phyloP scores from a whole-genome alignment of 2,329 filamentous ascomycete species.

The Arthrobotrys sphaeroides region DNA sequence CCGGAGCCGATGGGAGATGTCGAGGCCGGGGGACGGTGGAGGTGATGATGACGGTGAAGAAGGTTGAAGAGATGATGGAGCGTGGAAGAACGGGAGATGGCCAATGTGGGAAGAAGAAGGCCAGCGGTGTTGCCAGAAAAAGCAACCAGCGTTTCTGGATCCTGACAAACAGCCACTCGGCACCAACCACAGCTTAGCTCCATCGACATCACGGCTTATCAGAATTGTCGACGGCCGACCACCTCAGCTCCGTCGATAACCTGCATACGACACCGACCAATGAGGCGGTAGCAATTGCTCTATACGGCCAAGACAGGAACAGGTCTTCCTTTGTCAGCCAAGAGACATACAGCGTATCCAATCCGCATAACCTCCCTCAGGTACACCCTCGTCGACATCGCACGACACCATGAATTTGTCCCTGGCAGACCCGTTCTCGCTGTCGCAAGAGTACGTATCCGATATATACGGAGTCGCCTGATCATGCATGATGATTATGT shows the following conservation, averaged over 20 bases:
- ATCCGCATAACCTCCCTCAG: background rate
- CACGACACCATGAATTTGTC: slow-evolving; percentile 70
- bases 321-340: slow-evolving; percentile 23
- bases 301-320: slow-evolving; percentile 41
- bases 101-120: slow-evolving; percentile 31
- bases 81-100: slow-evolving; percentile 9
- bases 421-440: slow-evolving; percentile 75
- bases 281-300: slow-evolving; percentile 35
- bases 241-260: background rate
- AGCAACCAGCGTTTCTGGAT: slow-evolving; percentile 50
- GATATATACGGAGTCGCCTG: background rate
- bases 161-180: slow-evolving; percentile 43
- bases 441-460: slow-evolving; percentile 66
- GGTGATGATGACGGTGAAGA: slow-evolving; percentile 20
- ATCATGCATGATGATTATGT: background rate
- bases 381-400: background rate
- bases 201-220: slow-evolving; percentile 1
- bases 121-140: slow-evolving; percentile 29
- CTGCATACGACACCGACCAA: background rate
- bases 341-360: background rate
- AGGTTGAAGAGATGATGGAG: slow-evolving; percentile 19
- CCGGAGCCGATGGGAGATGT: slow-evolving; percentile 46
- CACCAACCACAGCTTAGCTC: background rate
- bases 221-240: too few relatives aligned
- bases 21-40: slow-evolving; percentile 25